Evolutionary conservation across 148 eudicot species (phyloP).

Genomic region (Nepenthes mirabilis): DNA sequence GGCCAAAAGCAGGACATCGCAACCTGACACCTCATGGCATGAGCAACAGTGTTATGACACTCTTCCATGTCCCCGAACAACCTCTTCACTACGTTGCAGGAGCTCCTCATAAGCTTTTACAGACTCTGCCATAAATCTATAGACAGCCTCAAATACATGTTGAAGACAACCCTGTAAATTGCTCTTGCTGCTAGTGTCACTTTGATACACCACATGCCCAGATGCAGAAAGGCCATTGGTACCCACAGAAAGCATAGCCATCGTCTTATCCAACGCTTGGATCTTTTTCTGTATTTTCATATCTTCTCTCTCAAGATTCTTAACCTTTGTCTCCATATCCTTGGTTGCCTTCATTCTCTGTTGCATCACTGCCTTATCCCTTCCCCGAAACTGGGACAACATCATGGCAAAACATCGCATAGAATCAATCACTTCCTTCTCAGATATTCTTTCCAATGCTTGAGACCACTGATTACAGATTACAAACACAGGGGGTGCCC

Average conservation of each 20-base stretch:
- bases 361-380: conserved; percentile 62
- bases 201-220: conserved; percentile 68
- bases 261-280: conserved; percentile 60
- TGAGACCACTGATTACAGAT: conserved; percentile 87
- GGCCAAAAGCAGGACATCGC: too few species aligned
- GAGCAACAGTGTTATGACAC: conserved; percentile 16
- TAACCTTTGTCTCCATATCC: conserved; percentile 64
- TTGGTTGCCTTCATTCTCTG: conserved; percentile 45
- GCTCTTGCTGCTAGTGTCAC: conserved; percentile 62
- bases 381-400: conserved; percentile 66
- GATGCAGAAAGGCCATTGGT: conserved; percentile 33
- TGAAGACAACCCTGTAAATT: conserved; percentile 55
- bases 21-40: background rate
- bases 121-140: conserved; percentile 50
- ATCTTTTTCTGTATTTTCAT: conserved; percentile 71
- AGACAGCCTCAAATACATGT: conserved; percentile 73
- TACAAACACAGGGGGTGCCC: conserved; percentile 82
- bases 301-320: conserved; percentile 69
- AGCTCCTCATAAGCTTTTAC: conserved; percentile 73
- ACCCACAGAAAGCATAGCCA: conserved; percentile 33
- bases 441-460: conserved; percentile 67
- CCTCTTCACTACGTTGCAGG: conserved; percentile 64
- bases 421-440: conserved; percentile 65
- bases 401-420: conserved; percentile 57
- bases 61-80: conserved; percentile 22